Percentiles rank a stretch among this genome's conserved stretches.
phyloP scores from a whole-genome alignment of 805 yeast genomes.

The Nakazawaea wickerhamii region DNA sequence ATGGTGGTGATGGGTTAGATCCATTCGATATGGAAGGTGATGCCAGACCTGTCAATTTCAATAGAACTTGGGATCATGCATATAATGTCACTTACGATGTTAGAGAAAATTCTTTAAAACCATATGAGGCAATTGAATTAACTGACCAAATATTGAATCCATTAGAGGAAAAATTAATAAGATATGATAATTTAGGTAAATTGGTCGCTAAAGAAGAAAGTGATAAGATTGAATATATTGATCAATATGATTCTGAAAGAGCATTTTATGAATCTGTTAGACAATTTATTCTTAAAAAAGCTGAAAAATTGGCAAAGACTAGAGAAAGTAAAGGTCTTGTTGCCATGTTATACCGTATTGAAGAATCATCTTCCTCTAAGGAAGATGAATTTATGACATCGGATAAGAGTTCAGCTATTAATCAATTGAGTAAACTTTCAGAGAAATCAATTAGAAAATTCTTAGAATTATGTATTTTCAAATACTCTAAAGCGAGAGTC shows the following conservation, averaged over 20 bases:
- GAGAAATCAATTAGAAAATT: constrained; percentile 55
- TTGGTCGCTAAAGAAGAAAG: constrained; percentile 37
- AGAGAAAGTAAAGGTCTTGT: constrained; percentile 51
- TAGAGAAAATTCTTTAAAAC: constrained; percentile 52
- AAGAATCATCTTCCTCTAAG: not conserved
- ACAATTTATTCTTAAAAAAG: constrained; percentile 54
- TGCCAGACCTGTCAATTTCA: constrained; percentile 91
- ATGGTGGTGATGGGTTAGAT: constrained; percentile 98
- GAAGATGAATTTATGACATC: constrained; percentile 22
- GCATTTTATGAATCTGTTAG: constrained; percentile 74
- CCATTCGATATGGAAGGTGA: constrained; percentile 99
- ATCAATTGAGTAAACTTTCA: constrained; percentile 66
- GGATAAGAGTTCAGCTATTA: constrained; percentile 26
- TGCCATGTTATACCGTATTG: constrained; percentile 15
- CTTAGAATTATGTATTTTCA: constrained; percentile 68
- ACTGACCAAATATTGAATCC: constrained; percentile 56
- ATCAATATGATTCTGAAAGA: constrained; percentile 84
- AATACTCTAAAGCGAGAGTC: constrained; percentile 84
- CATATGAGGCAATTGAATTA: constrained; percentile 58
- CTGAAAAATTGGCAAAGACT: constrained; percentile 46
- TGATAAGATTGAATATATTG: constrained; percentile 60
- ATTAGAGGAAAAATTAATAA: constrained; percentile 49
- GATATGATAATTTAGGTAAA: constrained; percentile 72
- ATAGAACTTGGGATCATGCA: constrained; percentile 93
- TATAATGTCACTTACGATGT: constrained; percentile 61